A percentile compares a stretch with the other conserved stretches of the same genome.
Conservation (phyloP, 2,329 filamentous ascomycete species). For the Lecanicillium sp. region DNA sequence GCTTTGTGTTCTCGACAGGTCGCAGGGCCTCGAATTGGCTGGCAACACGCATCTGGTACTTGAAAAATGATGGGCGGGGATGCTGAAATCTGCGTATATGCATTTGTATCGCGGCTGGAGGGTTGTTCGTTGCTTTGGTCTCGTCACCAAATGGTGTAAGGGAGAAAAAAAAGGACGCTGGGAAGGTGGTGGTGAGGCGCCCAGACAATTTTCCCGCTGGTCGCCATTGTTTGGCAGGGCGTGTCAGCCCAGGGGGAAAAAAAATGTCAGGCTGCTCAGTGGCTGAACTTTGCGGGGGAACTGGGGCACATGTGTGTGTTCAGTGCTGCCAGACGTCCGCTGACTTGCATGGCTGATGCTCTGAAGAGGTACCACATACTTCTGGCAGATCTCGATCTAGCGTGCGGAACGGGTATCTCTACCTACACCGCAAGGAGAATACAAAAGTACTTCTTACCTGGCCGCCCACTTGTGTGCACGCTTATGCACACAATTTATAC, state of each 20-base stretch:
- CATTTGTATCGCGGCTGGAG: slow-evolving; percentile 35
- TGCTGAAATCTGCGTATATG: slow-evolving; percentile 41
- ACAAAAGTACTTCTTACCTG: no score
- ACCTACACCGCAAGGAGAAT: no score
- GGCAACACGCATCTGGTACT: slow-evolving; percentile 49
- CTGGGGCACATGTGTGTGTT: neutral
- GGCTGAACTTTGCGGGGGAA: no score
- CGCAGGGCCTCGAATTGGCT: slow-evolving; percentile 40
- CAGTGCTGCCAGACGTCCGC: neutral
- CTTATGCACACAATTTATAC: no score
- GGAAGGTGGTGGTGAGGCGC: slow-evolving; percentile 2
- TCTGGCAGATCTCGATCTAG: no score
- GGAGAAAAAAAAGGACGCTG: slow-evolving; percentile 8
- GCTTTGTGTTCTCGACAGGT: slow-evolving; percentile 41
- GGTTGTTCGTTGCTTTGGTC: slow-evolving; percentile 3
- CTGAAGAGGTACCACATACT: no score
- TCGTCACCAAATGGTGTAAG: slow-evolving; percentile 20
- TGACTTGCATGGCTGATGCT: no score
- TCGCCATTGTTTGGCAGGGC: no score
- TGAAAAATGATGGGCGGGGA: slow-evolving; percentile 40
- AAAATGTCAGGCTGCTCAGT: no score
- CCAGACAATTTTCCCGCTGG: slow-evolving; percentile 2
- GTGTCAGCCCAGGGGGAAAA: no score
- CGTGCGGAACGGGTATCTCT: no score
- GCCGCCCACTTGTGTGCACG: no score